Evolutionary conservation across 129 eudicot species (phyloP).

Genomic region (Artemisia tridentata): DNA sequence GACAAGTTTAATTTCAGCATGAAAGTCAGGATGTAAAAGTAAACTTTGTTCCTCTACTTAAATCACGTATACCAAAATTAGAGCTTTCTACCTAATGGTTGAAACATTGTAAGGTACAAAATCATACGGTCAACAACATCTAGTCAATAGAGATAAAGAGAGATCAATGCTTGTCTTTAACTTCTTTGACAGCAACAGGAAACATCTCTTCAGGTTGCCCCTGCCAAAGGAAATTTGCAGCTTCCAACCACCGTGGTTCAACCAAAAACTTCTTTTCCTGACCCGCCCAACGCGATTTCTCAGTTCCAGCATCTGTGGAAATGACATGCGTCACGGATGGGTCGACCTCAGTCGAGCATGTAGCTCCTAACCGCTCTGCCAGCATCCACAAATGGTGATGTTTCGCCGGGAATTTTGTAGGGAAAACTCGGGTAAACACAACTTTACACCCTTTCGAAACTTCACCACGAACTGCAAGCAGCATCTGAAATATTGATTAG

Average conservation of each 20-base stretch:
- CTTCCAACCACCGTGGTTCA: conserved; percentile 77
- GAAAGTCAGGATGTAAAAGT: conserved; percentile 10
- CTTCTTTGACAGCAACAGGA: conserved; percentile 38
- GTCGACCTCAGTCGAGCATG: conserved; percentile 49
- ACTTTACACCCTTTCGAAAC: conserved; percentile 65
- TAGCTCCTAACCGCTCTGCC: conserved; percentile 61
- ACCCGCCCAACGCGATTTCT: conserved; percentile 68
- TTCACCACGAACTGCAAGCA: conserved; percentile 53
- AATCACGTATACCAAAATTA: conserved; percentile 19
- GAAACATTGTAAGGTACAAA: neutral
- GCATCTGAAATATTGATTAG: conserved; percentile 42
- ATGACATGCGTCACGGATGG: conserved; percentile 40
- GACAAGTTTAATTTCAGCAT: conserved; percentile 18
- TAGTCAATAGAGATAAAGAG: conserved; percentile 9
- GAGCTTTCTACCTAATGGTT: conserved; percentile 1
- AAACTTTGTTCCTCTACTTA: conserved; percentile 5
- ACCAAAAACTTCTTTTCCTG: conserved; percentile 66
- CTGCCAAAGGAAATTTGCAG: conserved; percentile 64
- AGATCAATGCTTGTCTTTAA: conserved; percentile 27
- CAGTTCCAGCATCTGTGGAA: conserved; percentile 35
- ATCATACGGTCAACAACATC: neutral
- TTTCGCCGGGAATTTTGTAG: conserved; percentile 21
- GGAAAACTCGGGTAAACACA: conserved; percentile 33
- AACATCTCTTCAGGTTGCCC: conserved; percentile 77
- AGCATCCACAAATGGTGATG: conserved; percentile 35